Evolutionary conservation across 495 filamentous ascomycete genomes (phyloP), one percentile per base, ranked within the genome.

Genomic region (Lepraria neglecta): DNA sequence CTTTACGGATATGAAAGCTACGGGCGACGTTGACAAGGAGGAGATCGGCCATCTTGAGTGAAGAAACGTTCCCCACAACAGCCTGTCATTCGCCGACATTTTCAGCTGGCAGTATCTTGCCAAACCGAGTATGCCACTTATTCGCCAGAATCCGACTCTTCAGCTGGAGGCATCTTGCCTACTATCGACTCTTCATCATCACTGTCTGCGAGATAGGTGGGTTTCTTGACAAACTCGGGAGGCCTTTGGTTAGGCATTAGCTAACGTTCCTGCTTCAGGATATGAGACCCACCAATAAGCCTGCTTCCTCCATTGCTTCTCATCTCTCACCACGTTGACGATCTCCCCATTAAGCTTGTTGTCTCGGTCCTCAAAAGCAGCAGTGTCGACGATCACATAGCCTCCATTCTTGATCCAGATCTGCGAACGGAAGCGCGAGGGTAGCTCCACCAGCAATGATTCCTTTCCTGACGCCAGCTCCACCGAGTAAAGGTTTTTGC

Each of bases 351-450:
- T 78, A 10, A 96, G 79, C 75, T 89, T 92, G 67, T 90, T 92
- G 31, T 84, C 82, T 54, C 86, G 78, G n/a, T 79, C 81, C 31
- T 83, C 83, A 42, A 86, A 79, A 11, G 82, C 77, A 35, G 79
- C 77, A 33, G 84, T 84, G 62, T 97, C 89, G 24, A 97, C 79
- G 19, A 97, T 72, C 27, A 97, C 90, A 72, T 87, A 97, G 0
- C 90, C 89, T 10, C 90, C 87, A 3, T 89, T 85, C 65, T 86
- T 88, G 69, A 97, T 86, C 88, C 91, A 96, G 63, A 97, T 87
- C 15, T 89, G 90, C 54, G 87, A 91, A 53, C 91, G 90, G 69
- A 97, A 97, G 10, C 85, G 81, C 0, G 87, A 71, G 4, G 85
- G 84, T 48, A 97, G 79, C 76, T 96, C 92, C 27, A 88, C 87